Conservation (phyloP, 345 rosid species). For the Lenwebbia sp. region DNA sequence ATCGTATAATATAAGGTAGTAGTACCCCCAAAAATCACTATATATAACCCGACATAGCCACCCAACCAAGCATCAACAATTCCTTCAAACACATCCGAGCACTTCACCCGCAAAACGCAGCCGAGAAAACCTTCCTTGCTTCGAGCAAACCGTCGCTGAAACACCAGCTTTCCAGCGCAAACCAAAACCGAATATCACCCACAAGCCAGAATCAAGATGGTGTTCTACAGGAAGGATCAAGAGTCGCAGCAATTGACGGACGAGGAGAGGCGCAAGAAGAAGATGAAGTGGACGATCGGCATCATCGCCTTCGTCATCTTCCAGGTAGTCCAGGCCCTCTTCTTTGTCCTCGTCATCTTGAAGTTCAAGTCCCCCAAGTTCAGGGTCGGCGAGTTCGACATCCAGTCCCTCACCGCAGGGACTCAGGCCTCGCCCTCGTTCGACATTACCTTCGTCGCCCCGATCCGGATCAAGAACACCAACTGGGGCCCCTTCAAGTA, state of each 20-base stretch:
- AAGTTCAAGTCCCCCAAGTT: conserved; percentile 7
- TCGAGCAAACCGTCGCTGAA: background rate
- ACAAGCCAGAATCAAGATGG: background rate
- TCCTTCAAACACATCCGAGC: too few species aligned
- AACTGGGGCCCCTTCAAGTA: conserved; percentile 11
- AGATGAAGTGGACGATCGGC: background rate
- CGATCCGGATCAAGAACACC: conserved; percentile 9
- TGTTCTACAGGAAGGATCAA: background rate
- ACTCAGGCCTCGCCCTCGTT: background rate
- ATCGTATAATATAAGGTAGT: too few species aligned
- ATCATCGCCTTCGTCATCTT: conserved; percentile 5
- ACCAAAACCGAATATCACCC: too few species aligned
- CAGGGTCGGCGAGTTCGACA: background rate
- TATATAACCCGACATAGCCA: too few species aligned
- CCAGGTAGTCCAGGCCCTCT: background rate
- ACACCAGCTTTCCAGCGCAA: too few species aligned
- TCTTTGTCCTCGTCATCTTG: conserved; percentile 5
- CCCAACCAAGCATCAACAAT: too few species aligned
- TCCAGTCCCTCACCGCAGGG: background rate
- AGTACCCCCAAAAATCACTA: too few species aligned
- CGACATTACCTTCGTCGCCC: background rate
- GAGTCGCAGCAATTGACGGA: background rate
- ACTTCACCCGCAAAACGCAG: too few species aligned
- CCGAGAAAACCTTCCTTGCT: background rate
- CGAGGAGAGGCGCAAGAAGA: conserved; percentile 2